A percentile compares a stretch with the other conserved stretches of the same genome.
These are phyloP conservation scores for Rehmannia glutinosa DNA, from an alignment of 257 asterid genomes.

Conservation along the genomic window DNA sequence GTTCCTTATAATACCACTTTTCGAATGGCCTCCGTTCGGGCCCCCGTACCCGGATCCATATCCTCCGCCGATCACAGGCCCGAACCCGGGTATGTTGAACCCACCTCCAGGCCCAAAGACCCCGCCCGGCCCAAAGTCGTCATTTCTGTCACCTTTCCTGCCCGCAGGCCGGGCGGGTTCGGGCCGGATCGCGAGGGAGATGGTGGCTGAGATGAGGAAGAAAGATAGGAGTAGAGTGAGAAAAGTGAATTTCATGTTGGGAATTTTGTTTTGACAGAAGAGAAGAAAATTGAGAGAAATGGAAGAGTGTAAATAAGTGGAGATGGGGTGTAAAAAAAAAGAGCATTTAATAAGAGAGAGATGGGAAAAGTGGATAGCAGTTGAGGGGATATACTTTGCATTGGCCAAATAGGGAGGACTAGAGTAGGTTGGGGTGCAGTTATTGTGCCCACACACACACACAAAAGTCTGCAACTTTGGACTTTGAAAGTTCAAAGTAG, in stretches of 20 bases:
- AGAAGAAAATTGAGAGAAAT: constrained; percentile 1
- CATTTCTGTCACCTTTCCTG: background rate
- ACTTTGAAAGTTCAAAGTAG: background rate
- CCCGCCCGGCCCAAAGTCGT: constrained; percentile 32
- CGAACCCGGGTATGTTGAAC: constrained; percentile 70
- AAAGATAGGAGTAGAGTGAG: constrained; percentile 18
- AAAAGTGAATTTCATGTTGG: constrained; percentile 32
- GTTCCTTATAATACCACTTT: constrained; percentile 40
- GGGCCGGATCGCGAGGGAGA: constrained; percentile 30
- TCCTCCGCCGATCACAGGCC: constrained; percentile 52
- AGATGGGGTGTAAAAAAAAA: background rate
- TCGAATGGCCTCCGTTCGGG: constrained; percentile 57
- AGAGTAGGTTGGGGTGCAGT: constrained; percentile 31
- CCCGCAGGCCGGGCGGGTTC: constrained; percentile 1
- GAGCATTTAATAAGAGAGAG: constrained; percentile 24
- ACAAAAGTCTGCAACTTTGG: constrained; percentile 18
- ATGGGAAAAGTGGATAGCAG: constrained; percentile 43
- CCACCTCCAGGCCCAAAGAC: constrained; percentile 50
- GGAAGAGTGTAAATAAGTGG: constrained; percentile 7
- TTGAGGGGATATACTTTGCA: constrained; percentile 26
- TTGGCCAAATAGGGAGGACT: constrained; percentile 10
- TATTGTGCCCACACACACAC: constrained; percentile 23
- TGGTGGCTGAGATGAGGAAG: constrained; percentile 27
- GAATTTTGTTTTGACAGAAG: background rate
- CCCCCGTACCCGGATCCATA: constrained; percentile 75